phyloP scores from a whole-genome alignment of 805 yeast species.

The Monosporozyma solicola region DNA sequence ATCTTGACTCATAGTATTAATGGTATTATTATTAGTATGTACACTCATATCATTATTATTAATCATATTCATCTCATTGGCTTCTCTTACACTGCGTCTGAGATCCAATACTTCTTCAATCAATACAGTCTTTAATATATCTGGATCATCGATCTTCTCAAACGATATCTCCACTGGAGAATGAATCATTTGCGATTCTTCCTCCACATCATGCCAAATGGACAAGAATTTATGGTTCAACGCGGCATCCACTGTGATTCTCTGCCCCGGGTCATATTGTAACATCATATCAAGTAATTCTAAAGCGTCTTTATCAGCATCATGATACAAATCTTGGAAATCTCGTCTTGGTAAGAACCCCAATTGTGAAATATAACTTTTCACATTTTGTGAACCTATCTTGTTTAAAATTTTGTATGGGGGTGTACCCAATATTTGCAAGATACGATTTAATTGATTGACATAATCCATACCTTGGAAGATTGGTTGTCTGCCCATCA shows the following conservation, averaged over 20 bases:
- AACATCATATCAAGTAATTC: conserved; percentile 71
- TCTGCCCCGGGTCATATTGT: conserved; percentile 71
- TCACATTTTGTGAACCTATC: conserved; percentile 81
- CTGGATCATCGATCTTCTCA: conserved; percentile 77
- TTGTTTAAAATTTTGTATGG: conserved; percentile 53
- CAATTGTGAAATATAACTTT: conserved; percentile 76
- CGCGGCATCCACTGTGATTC: conserved; percentile 84
- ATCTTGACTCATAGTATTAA: too few species aligned
- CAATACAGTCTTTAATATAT: conserved; percentile 65
- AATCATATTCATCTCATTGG: neutral
- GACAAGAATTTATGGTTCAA: conserved; percentile 76
- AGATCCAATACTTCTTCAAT: conserved; percentile 69
- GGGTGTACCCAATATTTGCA: conserved; percentile 84
- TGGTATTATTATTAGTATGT: too few species aligned
- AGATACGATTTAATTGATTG: conserved; percentile 81
- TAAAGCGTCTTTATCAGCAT: conserved; percentile 75
- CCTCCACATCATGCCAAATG: conserved; percentile 87
- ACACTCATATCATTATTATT: neutral
- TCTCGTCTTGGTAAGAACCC: conserved; percentile 74
- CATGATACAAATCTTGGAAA: conserved; percentile 59
- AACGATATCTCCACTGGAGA: conserved; percentile 64
- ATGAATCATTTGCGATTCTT: conserved; percentile 70
- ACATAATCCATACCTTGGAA: conserved; percentile 94
- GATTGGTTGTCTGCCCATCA: conserved; percentile 83
- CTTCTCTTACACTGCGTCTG: conserved; percentile 62